phyloP scores from a whole-genome alignment of 2,329 filamentous ascomycete genomes.

The Talaromyces sp. region DNA sequence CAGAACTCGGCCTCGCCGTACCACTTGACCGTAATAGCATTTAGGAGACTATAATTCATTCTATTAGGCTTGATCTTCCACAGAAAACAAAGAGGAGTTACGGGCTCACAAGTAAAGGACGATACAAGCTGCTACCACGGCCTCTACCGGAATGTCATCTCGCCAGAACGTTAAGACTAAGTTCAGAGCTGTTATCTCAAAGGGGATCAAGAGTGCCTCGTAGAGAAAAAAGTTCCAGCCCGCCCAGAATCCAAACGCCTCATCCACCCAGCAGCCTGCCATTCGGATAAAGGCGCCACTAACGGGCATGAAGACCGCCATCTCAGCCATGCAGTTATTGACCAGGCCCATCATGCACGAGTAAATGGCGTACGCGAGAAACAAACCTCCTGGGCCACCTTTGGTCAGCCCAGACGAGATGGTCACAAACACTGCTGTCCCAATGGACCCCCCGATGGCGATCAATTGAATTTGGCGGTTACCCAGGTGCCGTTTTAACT shows the following conservation, averaged over 20 bases:
- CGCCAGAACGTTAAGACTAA: neutral
- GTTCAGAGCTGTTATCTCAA: neutral
- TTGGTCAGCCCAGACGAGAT: conserved; percentile 31
- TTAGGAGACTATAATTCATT: conserved; percentile 48
- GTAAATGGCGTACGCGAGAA: conserved; percentile 40
- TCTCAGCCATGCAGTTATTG: conserved; percentile 58
- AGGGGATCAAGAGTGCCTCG: conserved; percentile 2
- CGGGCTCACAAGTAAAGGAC: conserved; percentile 55
- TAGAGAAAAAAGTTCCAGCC: conserved; percentile 46
- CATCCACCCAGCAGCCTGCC: conserved; percentile 72
- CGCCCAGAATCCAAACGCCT: conserved; percentile 79
- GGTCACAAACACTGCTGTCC: conserved; percentile 33
- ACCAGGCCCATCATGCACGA: neutral
- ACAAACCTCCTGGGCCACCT: conserved; percentile 33
- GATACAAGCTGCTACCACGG: conserved; percentile 57
- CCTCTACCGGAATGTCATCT: conserved; percentile 44
- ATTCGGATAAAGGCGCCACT: conserved; percentile 77
- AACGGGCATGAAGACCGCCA: conserved; percentile 77
- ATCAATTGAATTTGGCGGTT: conserved; percentile 52
- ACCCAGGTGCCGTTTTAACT: neutral
- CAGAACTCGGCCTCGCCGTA: conserved; percentile 61
- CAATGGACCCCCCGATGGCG: conserved; percentile 39
- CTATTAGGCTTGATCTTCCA: neutral
- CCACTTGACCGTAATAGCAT: conserved; percentile 54
- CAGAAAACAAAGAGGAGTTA: neutral